Base-by-base conservation (phyloP, 176 grass and related monocot genomes). In the Cocos nucifera region DNA sequence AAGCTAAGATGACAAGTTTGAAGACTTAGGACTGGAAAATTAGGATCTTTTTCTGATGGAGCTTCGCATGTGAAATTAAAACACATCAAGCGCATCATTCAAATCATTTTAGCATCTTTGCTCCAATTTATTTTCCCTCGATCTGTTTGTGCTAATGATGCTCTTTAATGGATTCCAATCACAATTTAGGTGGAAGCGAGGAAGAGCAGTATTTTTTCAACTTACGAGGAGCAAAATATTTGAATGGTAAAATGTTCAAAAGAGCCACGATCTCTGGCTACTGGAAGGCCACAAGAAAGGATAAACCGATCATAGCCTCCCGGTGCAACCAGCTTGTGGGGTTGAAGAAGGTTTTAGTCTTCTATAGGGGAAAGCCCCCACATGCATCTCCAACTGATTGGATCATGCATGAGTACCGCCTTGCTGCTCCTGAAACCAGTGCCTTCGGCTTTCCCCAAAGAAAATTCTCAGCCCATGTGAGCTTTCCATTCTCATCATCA, bases 371-470 rank as follows among this genome's bases (percentile, higher is more conserved):
- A 17, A 76, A 59, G 52, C 60, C 32, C 15, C 15, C 54, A 3
- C 49, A 56, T 19, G 73, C 72, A 35, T 65, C 61, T 15, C 76
- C 64, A 35, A 83, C 87, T 19, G 71, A 64, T 53, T 97, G 93
- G 93, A 56, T 73, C 66, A 97, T 97, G 93, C 84, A 97, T 22
- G 93, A 97, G 73, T 97, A 85, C 78, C 57, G 75, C 67, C 87
- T 91, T 17, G 73, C 57, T 7, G 82, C 53, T 2, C 9, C 57
- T 59, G 61, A 67, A 49, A 12, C 20, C 35, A 49, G 8, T 6
- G 49, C 49, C 9, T 39, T 22, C 14, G 44, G 44, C 48, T 53
- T 67, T 19, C 16, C 49, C 8, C 59, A 54, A 16, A 66, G 22
- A 50, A 71, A 51, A 4, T 71, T 61, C 17, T 69, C 64, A 4